Evolutionary conservation across 495 filamentous ascomycete species (phyloP), one percentile per base, ranked within the genome.

Genomic region (Poronia punctata): DNA sequence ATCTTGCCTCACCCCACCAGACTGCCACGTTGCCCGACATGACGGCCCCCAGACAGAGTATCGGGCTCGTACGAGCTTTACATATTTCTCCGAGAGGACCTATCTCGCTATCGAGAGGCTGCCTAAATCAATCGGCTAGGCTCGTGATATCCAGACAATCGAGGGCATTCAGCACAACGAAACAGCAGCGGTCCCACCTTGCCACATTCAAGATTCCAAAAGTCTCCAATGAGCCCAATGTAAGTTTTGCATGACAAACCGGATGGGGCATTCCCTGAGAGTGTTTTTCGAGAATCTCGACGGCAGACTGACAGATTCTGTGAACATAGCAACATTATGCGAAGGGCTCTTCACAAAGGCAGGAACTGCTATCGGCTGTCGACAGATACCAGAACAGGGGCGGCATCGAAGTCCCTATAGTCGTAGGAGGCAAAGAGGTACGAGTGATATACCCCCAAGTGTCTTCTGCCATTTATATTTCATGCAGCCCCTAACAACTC

Each of bases 181-280:
- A 27, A 16, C 43, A 47, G 35, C 9, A 51, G 48, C 52, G 56
- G 53, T 50, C 66, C 32, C 58, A 59, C 8, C 46, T 88, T 35
- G 87, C 87, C 25, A 70, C 77, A 31, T 97, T 96, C 74, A 93
- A 84, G 66, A 75, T 88, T 17, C 92, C 92, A 31, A 81, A 78
- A 46, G 74, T 95, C 41, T 71, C 81, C 52, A 98, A 98, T 54
- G 92, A 98, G 64, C 86, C 86, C 14, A 98, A 95, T 57, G 92
- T 95, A 68, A 57, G 85, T 70, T 30, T 23, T n/a, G 7, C 19
- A 7, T 31, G 15, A 16, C 17, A 31, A 15, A 14, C 14, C 41
- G 16, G 27, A 15, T 15, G 7, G 20, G 33, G 3, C 4, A 22
- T 12, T 2, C n/a, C n/a, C n/a, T n/a, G n/a, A n/a, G n/a, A n/a